Conservation (phyloP, 2,329 filamentous ascomycete genomes). For the Fusarium bulbicola region DNA sequence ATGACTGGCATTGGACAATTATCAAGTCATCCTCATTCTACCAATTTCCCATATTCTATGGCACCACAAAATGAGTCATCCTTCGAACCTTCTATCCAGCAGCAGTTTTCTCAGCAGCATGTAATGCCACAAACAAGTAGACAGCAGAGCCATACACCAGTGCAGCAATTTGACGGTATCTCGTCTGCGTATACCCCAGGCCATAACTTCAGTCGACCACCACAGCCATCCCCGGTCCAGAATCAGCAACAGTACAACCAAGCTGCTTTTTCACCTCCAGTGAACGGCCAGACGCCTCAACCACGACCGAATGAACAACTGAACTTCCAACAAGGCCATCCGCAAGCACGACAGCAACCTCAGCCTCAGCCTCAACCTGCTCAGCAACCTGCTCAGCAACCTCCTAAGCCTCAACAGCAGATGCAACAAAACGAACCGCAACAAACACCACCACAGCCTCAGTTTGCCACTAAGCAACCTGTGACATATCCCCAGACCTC, state of each 20-base stretch:
- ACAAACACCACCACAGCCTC: slow-evolving; percentile 35
- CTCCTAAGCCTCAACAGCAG: slow-evolving; percentile 21
- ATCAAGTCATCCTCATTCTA: slow-evolving; percentile 46
- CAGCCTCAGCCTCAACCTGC: slow-evolving; percentile 12
- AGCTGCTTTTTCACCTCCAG: slow-evolving; percentile 38
- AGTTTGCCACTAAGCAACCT: slow-evolving; percentile 36
- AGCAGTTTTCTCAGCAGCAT: slow-evolving; percentile 47
- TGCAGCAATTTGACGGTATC: slow-evolving; percentile 46
- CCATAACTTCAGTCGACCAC: slow-evolving; percentile 39
- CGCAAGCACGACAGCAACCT: slow-evolving; percentile 38
- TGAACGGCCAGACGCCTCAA: slow-evolving; percentile 41
- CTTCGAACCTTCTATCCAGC: slow-evolving; percentile 45
- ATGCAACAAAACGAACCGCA: slow-evolving; percentile 19
- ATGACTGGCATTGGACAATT: slow-evolving; percentile 46
- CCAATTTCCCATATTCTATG: slow-evolving; percentile 50
- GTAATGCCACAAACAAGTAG: slow-evolving; percentile 46
- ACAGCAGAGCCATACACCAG: slow-evolving; percentile 47
- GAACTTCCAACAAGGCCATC: slow-evolving; percentile 37
- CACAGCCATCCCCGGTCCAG: slow-evolving; percentile 46
- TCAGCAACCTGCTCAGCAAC: slow-evolving; percentile 32
- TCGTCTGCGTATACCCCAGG: slow-evolving; percentile 41
- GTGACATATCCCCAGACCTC: slow-evolving; percentile 28
- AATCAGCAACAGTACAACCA: slow-evolving; percentile 41
- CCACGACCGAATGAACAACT: slow-evolving; percentile 37
- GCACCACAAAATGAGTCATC: slow-evolving; percentile 45